A percentile compares a stretch with the other conserved stretches of the same genome.
These are phyloP conservation scores for Rosa rugosa DNA, from an alignment of 306 rosid species.

Conservation along the genomic window DNA sequence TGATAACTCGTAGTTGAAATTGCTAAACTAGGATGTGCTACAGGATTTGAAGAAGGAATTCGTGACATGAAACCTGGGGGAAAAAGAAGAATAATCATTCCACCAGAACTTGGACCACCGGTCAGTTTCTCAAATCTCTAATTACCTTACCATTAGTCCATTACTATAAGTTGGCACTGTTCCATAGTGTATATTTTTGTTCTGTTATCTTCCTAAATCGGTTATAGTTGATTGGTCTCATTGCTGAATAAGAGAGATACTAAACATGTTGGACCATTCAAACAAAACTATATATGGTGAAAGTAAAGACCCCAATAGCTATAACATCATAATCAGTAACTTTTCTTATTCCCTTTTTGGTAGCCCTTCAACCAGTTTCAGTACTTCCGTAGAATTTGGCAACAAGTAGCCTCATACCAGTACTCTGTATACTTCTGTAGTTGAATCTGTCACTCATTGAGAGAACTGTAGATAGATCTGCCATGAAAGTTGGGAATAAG, in stretches of 20 bases:
- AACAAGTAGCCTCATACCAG: neutral
- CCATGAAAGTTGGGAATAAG: neutral
- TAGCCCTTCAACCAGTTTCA: neutral
- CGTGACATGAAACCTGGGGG: constrained; percentile 93
- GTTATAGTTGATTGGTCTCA: neutral
- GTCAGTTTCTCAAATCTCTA: constrained; percentile 49
- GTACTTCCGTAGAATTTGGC: neutral
- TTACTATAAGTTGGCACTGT: neutral
- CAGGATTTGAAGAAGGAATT: constrained; percentile 98
- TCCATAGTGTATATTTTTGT: neutral
- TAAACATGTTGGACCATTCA: constrained; percentile 4
- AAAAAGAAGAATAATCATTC: constrained; percentile 88
- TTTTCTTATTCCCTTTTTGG: neutral
- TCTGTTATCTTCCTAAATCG: neutral
- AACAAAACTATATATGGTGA: neutral
- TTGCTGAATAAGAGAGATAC: neutral
- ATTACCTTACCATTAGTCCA: constrained; percentile 8
- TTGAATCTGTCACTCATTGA: neutral
- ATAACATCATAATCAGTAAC: neutral
- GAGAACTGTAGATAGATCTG: neutral
- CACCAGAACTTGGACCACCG: constrained; percentile 98
- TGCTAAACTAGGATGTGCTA: constrained; percentile 28
- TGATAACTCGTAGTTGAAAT: neutral
- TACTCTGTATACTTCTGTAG: neutral
- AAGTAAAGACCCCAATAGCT: neutral